Evolutionary conservation across 768 basidiomycete genomes (phyloP), one percentile per base, ranked within the genome.

Genomic region (Kwoniella dendrophila): DNA sequence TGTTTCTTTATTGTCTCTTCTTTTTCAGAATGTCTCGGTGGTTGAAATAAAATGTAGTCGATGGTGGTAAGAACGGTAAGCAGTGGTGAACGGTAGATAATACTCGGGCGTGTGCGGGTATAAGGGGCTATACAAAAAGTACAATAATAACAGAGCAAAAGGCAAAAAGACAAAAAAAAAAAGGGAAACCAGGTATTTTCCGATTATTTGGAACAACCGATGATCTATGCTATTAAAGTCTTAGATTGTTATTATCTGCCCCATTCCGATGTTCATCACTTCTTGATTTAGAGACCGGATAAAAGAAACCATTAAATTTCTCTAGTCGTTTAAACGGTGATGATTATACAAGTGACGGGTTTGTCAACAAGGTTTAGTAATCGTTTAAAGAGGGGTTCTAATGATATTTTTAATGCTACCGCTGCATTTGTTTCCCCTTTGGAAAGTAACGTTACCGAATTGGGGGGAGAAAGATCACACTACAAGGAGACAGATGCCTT

Each of bases 111-210:
- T 10, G 32, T 33, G 49, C 49, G 49, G 49, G 11, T 33, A 33
- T 51, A 51, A 51, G 49, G 45, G 10, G 45, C 36, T 38, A 38
- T 18, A 18, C 8, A 38, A 38, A 8, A 18, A 38, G 36, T 38
- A 38, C 8, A 18, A 38, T 8, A 38, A 8, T 8, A 38, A 38
- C 36, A 8, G 8, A 38, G 36, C 8, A 8, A 38, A 8, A 38
- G 8, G 18, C 36, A 38, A 38, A 38, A 44, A 24, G 30, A 49
- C 16, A 14, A 30, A 49, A 18, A 45, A 24, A 45, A 45, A 45
- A 45, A 45, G 22, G 44, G 22, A 45, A 49, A 27, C 47, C 27
- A 27, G 16, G 3, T 49, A 49, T 51, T 51, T 51, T 51, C 49
- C 49, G 49, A 51, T 33, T 51, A 20, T 43, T 20, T 11, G 41